phyloP scores from a whole-genome alignment of 805 yeast species.

The Schwanniomyces yamadae region DNA sequence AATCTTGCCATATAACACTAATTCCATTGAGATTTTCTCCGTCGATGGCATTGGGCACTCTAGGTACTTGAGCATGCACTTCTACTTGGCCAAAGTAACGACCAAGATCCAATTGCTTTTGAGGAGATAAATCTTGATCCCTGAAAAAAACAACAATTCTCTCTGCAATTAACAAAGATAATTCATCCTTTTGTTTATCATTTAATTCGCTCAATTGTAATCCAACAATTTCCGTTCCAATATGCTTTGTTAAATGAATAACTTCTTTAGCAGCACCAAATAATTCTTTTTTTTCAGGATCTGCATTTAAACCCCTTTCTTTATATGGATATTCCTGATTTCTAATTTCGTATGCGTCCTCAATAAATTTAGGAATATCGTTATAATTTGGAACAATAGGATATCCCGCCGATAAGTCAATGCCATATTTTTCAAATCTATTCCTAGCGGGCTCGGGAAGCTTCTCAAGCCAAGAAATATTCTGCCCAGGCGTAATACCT shows the following conservation, averaged over 20 bases:
- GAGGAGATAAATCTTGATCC: slow-evolving; percentile 30
- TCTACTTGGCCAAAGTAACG: slow-evolving; percentile 31
- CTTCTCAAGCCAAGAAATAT: slow-evolving; percentile 12
- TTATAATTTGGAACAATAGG: slow-evolving; percentile 19
- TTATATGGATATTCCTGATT: slow-evolving; percentile 19
- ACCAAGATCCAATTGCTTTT: slow-evolving; percentile 28
- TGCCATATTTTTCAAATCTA: slow-evolving; percentile 22
- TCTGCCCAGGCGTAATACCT: slow-evolving; percentile 4
- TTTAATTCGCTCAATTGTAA: slow-evolving; percentile 24
- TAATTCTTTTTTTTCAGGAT: slow-evolving; percentile 28
- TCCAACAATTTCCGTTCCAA: slow-evolving; percentile 31
- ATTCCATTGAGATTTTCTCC: slow-evolving; percentile 26
- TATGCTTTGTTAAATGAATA: slow-evolving; percentile 20
- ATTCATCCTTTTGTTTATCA: slow-evolving; percentile 26
- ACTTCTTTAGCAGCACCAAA: slow-evolving; percentile 30
- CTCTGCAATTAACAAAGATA: slow-evolving; percentile 26
- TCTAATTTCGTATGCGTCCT: slow-evolving; percentile 26
- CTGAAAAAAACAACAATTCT: slow-evolving; percentile 29
- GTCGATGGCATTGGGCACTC: slow-evolving; percentile 12
- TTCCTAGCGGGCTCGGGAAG: slow-evolving; percentile 21
- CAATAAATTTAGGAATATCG: slow-evolving; percentile 26
- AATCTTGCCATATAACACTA: slow-evolving; percentile 42
- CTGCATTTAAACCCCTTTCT: slow-evolving; percentile 28
- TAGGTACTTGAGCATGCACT: slow-evolving; percentile 26
- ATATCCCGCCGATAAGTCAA: slow-evolving; percentile 26